Evolutionary conservation across 495 filamentous ascomycete genomes (phyloP).

Genomic region (Penicillium simplicissimum): DNA sequence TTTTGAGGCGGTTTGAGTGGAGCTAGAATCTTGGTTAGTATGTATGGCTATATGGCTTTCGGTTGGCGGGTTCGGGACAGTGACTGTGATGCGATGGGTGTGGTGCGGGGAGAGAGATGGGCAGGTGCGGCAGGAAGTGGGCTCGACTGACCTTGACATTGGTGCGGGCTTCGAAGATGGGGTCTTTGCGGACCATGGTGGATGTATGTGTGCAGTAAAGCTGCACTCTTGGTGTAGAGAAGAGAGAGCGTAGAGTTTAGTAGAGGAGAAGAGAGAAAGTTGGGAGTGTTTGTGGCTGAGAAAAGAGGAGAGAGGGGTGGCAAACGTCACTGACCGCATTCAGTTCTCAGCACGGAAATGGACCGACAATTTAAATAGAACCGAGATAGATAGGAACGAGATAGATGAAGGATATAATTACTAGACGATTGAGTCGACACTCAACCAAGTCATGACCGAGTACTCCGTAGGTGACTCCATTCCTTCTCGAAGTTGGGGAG

Average conservation of each 20-base stretch:
- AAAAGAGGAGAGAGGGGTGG: conserved; percentile 19
- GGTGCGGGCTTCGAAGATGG: conserved; percentile 52
- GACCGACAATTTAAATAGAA: neutral
- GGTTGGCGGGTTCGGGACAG: conserved; percentile 1
- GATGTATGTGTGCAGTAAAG: neutral
- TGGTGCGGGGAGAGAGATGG: neutral
- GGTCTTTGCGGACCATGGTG: conserved; percentile 51
- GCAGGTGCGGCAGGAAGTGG: neutral
- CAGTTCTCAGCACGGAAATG: conserved; percentile 15
- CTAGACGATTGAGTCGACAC: neutral
- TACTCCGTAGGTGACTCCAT: neutral
- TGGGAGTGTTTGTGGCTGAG: conserved; percentile 3
- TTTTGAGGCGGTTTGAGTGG: conserved; percentile 51
- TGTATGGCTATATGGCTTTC: conserved; percentile 1
- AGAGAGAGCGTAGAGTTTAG: neutral
- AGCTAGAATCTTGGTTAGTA: conserved; percentile 27
- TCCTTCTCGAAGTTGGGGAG: neutral
- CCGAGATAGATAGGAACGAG: neutral
- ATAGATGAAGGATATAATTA: neutral
- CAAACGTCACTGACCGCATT: conserved; percentile 35
- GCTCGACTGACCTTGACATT: conserved; percentile 46
- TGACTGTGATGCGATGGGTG: neutral
- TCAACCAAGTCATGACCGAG: neutral
- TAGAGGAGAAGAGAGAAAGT: neutral
- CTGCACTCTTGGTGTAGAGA: neutral